phyloP scores from a whole-genome alignment of 1,139 yeast species.

The Hyphopichia khmerensis region DNA sequence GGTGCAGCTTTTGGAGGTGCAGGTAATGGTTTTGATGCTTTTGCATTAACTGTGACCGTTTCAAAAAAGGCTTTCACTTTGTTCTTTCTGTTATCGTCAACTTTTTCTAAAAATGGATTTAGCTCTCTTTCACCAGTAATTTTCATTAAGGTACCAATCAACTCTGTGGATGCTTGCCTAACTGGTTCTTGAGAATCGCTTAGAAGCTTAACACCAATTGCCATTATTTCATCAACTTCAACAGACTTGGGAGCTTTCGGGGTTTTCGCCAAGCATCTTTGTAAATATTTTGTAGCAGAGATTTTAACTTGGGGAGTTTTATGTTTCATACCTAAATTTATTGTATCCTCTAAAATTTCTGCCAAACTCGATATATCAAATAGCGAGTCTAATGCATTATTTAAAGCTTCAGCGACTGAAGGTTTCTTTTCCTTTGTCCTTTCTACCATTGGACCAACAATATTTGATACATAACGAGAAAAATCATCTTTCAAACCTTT shows the following conservation, averaged over 20 bases:
- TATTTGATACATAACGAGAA: slow-evolving; percentile 50
- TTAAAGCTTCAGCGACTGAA: slow-evolving; percentile 69
- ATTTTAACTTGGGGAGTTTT: slow-evolving; percentile 84
- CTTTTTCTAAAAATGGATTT: slow-evolving; percentile 55
- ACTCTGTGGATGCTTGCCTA: slow-evolving; percentile 74
- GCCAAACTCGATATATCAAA: slow-evolving; percentile 50
- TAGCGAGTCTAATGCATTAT: slow-evolving; percentile 63
- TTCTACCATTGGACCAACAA: slow-evolving; percentile 69
- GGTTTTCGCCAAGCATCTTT: slow-evolving; percentile 60
- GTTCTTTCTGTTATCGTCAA: slow-evolving; percentile 71
- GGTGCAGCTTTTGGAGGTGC: slow-evolving; percentile 8
- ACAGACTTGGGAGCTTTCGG: slow-evolving; percentile 46
- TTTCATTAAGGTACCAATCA: slow-evolving; percentile 81
- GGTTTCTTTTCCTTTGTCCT: slow-evolving; percentile 88
- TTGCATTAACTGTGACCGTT: slow-evolving; percentile 53
- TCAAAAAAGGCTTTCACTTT: slow-evolving; percentile 65
- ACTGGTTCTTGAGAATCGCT: slow-evolving; percentile 85
- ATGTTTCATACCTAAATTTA: slow-evolving; percentile 57
- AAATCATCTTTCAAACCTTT: slow-evolving; percentile 62
- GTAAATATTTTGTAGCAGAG: slow-evolving; percentile 64
- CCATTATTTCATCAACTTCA: slow-evolving; percentile 60
- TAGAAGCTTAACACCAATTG: slow-evolving; percentile 56
- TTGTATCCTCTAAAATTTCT: slow-evolving; percentile 61
- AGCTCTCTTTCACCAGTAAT: slow-evolving; percentile 74
- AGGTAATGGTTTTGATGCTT: slow-evolving; percentile 6